phyloP scores from a whole-genome alignment of 371 early-diverging fungal species.

The Cokeromyces recurvatus region DNA sequence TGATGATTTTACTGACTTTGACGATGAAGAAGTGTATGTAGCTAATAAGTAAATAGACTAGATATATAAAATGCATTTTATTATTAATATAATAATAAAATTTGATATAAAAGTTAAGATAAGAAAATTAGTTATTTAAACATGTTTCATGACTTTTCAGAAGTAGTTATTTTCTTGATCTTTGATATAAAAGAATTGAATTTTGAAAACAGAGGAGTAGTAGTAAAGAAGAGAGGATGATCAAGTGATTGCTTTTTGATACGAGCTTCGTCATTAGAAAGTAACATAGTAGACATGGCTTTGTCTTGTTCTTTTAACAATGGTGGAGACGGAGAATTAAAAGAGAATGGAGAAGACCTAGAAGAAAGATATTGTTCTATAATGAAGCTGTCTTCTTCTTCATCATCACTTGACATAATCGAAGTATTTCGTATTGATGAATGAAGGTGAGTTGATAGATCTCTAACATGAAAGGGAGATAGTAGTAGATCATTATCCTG shows the following conservation, averaged over 20 bases:
- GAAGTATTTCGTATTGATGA: too few relatives aligned
- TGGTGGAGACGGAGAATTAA: slow-evolving; percentile 4
- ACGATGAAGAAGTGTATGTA: too few relatives aligned
- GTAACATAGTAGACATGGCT: not conserved
- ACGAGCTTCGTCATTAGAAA: not conserved
- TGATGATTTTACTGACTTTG: too few relatives aligned
- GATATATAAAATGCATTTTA: too few relatives aligned
- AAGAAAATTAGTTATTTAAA: too few relatives aligned
- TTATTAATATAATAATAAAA: too few relatives aligned
- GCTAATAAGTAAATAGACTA: too few relatives aligned
- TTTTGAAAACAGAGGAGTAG: not conserved
- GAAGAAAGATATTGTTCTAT: slow-evolving; percentile 4
- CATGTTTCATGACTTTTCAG: too few relatives aligned
- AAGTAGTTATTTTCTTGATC: not conserved
- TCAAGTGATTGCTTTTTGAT: not conserved
- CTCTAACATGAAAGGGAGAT: slow-evolving; percentile 1
- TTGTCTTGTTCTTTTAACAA: too few relatives aligned
- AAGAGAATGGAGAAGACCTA: slow-evolving; percentile 1
- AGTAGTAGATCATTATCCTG: slow-evolving; percentile 1
- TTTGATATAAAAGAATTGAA: not conserved
- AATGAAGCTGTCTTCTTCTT: slow-evolving; percentile 4
- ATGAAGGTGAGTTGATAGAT: too few relatives aligned
- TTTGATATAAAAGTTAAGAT: too few relatives aligned
- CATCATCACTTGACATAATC: not conserved
- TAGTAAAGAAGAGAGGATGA: too few relatives aligned